phyloP scores from a whole-genome alignment of 2,329 filamentous ascomycete genomes.

The Fusarium sp. region DNA sequence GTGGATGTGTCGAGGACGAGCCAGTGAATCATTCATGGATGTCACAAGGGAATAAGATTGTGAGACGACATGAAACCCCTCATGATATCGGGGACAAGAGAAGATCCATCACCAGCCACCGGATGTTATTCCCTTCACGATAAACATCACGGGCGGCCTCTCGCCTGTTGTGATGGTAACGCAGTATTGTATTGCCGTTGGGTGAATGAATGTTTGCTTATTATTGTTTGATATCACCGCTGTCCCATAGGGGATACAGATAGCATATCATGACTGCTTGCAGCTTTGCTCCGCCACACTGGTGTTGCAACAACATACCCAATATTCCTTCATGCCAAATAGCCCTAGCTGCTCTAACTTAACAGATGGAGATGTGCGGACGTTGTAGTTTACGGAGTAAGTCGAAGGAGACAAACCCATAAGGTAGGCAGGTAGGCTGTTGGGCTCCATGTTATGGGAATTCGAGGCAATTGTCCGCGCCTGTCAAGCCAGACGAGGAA shows the following conservation, averaged over 20 bases:
- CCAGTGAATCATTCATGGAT: constrained; percentile 21
- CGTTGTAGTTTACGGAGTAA: background rate
- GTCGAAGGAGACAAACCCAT: background rate
- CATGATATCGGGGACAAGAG: background rate
- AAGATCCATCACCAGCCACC: constrained; percentile 9
- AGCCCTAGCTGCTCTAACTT: background rate
- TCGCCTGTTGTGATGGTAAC: constrained; percentile 7
- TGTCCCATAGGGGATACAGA: background rate
- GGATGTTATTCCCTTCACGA: background rate
- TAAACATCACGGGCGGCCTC: constrained; percentile 25
- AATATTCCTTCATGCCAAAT: background rate
- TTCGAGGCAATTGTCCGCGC: constrained; percentile 9
- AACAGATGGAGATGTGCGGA: background rate
- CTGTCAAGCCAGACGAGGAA: constrained; percentile 7
- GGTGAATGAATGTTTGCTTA: background rate
- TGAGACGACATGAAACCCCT: constrained; percentile 28
- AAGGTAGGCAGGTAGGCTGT: background rate
- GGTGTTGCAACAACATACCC: background rate
- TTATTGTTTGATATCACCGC: background rate
- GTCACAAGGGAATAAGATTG: constrained; percentile 17
- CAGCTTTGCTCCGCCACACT: constrained; percentile 18
- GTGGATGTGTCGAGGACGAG: constrained; percentile 8
- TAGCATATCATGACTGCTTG: constrained; percentile 19
- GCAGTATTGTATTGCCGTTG: background rate
- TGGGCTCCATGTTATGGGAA: background rate